Percentiles rank a stretch among this genome's conserved stretches.
These are phyloP conservation scores for Ascochyta fabae DNA, from an alignment of 2,329 filamentous ascomycete genomes.

Conservation along the genomic window DNA sequence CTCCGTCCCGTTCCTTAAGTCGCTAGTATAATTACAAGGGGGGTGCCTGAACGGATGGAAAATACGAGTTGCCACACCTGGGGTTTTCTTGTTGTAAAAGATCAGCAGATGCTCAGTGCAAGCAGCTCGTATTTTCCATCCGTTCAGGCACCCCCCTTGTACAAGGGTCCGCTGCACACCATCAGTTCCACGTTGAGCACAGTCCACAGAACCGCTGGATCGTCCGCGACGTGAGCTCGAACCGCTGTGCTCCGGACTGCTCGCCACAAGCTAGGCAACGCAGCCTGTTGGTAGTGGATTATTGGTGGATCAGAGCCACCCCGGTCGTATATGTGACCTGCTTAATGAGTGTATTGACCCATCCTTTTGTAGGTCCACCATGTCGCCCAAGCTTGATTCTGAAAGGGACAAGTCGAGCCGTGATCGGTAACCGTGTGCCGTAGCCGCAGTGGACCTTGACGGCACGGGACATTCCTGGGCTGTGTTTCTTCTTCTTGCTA, in stretches of 20 bases:
- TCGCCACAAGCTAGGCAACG: constrained; percentile 44
- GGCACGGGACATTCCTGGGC: constrained; percentile 34
- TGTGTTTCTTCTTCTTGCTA: constrained; percentile 2
- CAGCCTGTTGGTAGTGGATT: constrained; percentile 20
- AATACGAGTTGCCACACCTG: too few species aligned
- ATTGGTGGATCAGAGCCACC: constrained; percentile 48
- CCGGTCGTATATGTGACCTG: constrained; percentile 37
- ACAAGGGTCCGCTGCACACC: constrained; percentile 33
- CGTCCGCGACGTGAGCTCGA: constrained; percentile 45
- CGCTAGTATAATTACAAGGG: constrained; percentile 35
- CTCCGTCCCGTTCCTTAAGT: constrained; percentile 33
- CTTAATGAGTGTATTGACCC: constrained; percentile 20
- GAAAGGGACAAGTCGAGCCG: constrained; percentile 31
- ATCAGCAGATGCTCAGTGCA: too few species aligned
- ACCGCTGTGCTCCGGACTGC: constrained; percentile 41
- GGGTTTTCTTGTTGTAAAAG: too few species aligned
- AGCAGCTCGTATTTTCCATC: too few species aligned
- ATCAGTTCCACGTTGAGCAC: constrained; percentile 48
- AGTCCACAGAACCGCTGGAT: constrained; percentile 45
- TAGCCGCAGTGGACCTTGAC: constrained; percentile 31
- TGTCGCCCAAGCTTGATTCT: constrained; percentile 23
- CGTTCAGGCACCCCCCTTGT: neutral
- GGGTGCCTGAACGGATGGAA: too few species aligned
- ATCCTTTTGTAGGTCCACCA: neutral
- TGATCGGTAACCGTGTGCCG: constrained; percentile 41